These are phyloP conservation scores for Candida berthetii DNA, from an alignment of 805 yeast species.

Conservation along the genomic window DNA sequence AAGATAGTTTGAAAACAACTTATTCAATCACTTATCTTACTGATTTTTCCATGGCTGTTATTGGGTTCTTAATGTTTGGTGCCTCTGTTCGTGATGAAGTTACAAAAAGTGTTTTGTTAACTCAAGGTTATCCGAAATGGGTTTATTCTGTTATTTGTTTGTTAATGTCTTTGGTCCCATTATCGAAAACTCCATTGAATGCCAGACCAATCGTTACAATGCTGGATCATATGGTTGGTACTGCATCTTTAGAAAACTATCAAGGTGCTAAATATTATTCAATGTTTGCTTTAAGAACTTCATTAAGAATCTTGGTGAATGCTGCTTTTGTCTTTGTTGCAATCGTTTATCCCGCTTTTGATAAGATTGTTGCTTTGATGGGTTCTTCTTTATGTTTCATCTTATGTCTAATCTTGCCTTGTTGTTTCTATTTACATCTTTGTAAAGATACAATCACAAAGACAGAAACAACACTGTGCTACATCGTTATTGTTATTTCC, in stretches of 20 bases:
- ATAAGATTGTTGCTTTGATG: slow-evolving; percentile 70
- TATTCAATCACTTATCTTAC: slow-evolving; percentile 54
- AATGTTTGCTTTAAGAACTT: slow-evolving; percentile 12
- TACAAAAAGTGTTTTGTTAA: slow-evolving; percentile 64
- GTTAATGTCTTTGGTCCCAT: slow-evolving; percentile 74
- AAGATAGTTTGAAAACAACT: slow-evolving; percentile 46
- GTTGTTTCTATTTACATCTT: slow-evolving; percentile 59
- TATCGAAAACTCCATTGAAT: slow-evolving; percentile 79
- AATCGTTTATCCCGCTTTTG: slow-evolving; percentile 70
- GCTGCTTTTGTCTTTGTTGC: slow-evolving; percentile 52
- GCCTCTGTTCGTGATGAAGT: slow-evolving; percentile 61
- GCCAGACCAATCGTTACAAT: slow-evolving; percentile 79
- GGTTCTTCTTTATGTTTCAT: slow-evolving; percentile 79
- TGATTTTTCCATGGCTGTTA: slow-evolving; percentile 56
- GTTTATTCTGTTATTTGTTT: slow-evolving; percentile 54
- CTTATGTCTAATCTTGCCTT: slow-evolving; percentile 75
- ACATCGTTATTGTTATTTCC: slow-evolving; percentile 38
- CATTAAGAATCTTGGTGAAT: slow-evolving; percentile 41
- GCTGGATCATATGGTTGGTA: slow-evolving; percentile 46
- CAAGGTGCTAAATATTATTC: slow-evolving; percentile 13
- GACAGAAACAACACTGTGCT: slow-evolving; percentile 32
- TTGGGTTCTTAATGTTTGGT: slow-evolving; percentile 84
- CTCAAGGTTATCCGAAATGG: slow-evolving; percentile 61
- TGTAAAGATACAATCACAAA: slow-evolving; percentile 37
- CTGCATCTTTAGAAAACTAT: slow-evolving; percentile 16